These are phyloP conservation scores for Mycena vulgaris DNA, from an alignment of 768 basidiomycete genomes.

Conservation along the genomic window DNA sequence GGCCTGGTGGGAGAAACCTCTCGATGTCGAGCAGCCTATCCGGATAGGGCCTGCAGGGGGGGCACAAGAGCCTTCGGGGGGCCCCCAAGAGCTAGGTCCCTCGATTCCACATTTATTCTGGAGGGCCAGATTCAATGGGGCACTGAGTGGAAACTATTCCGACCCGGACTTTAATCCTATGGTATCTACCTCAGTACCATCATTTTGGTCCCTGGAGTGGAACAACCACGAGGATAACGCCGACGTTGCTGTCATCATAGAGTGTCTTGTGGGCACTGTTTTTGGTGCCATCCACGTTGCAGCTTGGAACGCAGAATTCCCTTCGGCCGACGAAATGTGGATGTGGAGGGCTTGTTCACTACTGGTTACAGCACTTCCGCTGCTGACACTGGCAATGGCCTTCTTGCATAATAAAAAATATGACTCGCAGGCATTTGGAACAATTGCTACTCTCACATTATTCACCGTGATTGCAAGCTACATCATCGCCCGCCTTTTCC, in stretches of 20 bases:
- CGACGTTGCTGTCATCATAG: not conserved
- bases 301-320: conserved; percentile 44
- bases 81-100: too few species aligned
- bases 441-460: too few species aligned
- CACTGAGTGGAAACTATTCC: not conserved
- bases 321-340: conserved; percentile 33
- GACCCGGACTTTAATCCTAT: not conserved
- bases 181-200: not conserved
- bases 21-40: conserved; percentile 42
- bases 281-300: conserved; percentile 48
- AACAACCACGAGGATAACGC: too few species aligned
- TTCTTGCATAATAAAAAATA: too few species aligned
- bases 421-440: too few species aligned
- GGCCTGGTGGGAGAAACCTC: conserved; percentile 53
- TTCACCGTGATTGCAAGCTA: too few species aligned
- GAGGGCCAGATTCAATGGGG: not conserved
- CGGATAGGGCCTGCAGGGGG: not conserved
- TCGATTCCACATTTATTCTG: too few species aligned
- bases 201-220: not conserved
- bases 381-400: too few species aligned
- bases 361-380: conserved; percentile 31
- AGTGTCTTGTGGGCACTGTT: conserved; percentile 22
- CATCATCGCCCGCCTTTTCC: too few species aligned
- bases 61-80: too few species aligned
- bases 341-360: conserved; percentile 42